phyloP scores from a whole-genome alignment of 306 rosid genomes.

The Datisca glomerata region DNA sequence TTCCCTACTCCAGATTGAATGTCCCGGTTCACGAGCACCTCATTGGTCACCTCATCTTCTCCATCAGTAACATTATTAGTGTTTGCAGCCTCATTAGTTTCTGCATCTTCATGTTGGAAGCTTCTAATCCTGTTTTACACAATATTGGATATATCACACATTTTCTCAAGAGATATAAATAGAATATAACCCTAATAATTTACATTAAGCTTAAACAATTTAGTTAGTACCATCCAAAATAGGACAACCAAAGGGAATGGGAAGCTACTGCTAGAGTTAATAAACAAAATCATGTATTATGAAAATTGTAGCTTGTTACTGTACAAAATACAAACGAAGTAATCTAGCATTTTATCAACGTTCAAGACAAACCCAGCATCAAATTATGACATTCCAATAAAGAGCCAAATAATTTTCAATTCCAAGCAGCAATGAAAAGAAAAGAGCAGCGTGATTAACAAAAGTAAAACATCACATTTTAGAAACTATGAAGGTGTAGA shows the following conservation, averaged over 20 bases:
- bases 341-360: no score
- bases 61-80: conserved; percentile 14
- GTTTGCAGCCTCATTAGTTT: conserved; percentile 14
- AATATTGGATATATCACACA: background rate
- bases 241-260: background rate
- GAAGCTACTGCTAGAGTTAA: background rate
- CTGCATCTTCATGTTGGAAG: conserved; percentile 23
- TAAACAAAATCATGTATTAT: no score
- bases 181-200: background rate
- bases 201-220: background rate
- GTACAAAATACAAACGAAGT: background rate
- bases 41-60: conserved; percentile 14
- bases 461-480: no score
- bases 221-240: background rate
- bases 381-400: no score
- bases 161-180: no score
- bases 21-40: conserved; percentile 14
- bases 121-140: conserved; percentile 26
- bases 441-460: no score
- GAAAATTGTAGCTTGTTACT: background rate
- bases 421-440: no score
- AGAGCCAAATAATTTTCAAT: no score
- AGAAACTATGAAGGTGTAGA: no score
- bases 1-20: conserved; percentile 11
- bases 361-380: no score